These are phyloP conservation scores for Talaromyces sp. DNA, from an alignment of 2,329 filamentous ascomycete genomes.

Conservation along the genomic window DNA sequence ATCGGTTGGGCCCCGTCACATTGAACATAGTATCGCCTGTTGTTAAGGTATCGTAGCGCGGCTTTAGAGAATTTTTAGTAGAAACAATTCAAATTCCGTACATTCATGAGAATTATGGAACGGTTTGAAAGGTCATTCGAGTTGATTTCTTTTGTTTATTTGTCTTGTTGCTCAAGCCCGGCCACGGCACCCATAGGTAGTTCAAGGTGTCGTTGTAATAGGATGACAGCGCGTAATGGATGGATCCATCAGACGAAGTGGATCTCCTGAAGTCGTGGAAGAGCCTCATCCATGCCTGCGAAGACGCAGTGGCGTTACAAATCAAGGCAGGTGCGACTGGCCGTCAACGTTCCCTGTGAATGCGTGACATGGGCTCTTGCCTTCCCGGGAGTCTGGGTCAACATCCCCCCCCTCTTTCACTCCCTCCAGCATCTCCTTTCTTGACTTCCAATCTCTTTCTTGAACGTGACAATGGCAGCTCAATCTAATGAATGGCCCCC, in stretches of 20 bases:
- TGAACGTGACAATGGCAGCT: background rate
- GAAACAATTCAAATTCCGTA: too few species aligned
- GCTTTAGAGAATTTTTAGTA: too few species aligned
- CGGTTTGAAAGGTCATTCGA: too few species aligned
- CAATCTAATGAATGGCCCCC: background rate
- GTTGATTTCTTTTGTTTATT: too few species aligned
- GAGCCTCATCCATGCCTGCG: too few species aligned
- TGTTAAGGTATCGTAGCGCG: too few species aligned
- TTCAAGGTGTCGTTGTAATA: background rate
- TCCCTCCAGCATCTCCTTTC: slow-evolving; percentile 6
- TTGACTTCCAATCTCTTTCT: slow-evolving; percentile 6
- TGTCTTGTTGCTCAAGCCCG: too few species aligned
- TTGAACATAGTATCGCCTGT: too few species aligned
- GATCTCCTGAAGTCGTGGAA: background rate
- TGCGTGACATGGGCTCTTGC: slow-evolving; percentile 3
- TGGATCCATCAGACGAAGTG: too few species aligned
- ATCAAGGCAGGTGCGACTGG: background rate
- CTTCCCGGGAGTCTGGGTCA: slow-evolving; percentile 30
- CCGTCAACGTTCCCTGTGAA: background rate
- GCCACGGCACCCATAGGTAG: too few species aligned
- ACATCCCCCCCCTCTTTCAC: slow-evolving; percentile 22
- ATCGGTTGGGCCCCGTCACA: background rate
- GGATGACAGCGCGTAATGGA: background rate
- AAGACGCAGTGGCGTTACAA: too few species aligned
- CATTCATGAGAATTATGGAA: background rate